phyloP scores from a whole-genome alignment of 2,329 filamentous ascomycete species.

The Calonectria honghensis region DNA sequence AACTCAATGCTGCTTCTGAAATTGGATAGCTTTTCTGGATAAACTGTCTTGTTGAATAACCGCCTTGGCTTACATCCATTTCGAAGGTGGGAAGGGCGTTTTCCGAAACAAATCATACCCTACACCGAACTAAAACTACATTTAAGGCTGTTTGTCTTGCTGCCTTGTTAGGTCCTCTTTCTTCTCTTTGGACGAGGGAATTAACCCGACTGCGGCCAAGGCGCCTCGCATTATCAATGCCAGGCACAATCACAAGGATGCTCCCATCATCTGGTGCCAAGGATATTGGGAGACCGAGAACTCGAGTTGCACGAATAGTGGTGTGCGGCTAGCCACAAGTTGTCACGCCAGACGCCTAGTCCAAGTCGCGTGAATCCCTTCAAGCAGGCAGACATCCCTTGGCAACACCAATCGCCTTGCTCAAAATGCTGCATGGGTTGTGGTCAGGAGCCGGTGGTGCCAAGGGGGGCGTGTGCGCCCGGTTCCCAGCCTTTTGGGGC shows the following conservation, averaged over 20 bases:
- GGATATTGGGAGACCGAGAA: not conserved
- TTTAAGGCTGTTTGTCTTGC: not conserved
- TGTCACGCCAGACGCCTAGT: not conserved
- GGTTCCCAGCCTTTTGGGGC: conserved; percentile 26
- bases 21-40: not conserved
- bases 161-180: not conserved
- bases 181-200: conserved; percentile 8
- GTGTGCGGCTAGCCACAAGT: not conserved
- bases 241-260: not conserved
- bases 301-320: not conserved
- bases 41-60: not conserved
- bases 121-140: not conserved
- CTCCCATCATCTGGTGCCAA: conserved; percentile 1
- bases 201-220: not conserved
- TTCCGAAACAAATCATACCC: not conserved
- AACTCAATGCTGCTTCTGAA: too few species aligned
- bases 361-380: not conserved
- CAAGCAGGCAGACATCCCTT: not conserved
- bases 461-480: conserved; percentile 23
- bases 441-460: not conserved
- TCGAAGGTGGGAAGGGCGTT: not conserved
- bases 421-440: not conserved
- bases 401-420: not conserved
- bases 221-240: not conserved
- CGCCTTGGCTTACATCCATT: not conserved